phyloP scores from a whole-genome alignment of 805 yeast genomes.

The Lachancea lanzarotensis region DNA sequence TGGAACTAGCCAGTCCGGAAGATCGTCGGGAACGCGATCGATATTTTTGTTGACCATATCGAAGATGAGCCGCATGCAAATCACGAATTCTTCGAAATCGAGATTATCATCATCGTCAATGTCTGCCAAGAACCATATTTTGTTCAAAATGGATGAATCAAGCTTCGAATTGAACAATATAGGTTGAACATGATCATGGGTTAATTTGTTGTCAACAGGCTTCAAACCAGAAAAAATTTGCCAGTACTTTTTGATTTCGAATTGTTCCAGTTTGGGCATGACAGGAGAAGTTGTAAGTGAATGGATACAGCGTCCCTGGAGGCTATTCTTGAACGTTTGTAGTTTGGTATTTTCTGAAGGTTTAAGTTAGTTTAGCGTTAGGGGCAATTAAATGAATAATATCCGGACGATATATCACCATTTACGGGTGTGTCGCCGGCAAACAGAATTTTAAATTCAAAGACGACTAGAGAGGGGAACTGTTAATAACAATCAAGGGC shows the following conservation, averaged over 20 bases:
- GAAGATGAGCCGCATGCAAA: constrained; percentile 91
- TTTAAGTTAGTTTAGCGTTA: not conserved
- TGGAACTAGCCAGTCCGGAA: constrained; percentile 93
- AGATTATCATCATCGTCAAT: constrained; percentile 86
- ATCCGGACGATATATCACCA: not conserved
- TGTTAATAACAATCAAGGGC: too few species aligned
- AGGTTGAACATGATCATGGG: constrained; percentile 78
- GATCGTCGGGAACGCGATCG: constrained; percentile 53
- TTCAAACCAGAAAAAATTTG: constrained; percentile 87
- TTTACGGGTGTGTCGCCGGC: not conserved
- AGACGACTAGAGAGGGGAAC: too few species aligned
- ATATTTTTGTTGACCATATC: constrained; percentile 76
- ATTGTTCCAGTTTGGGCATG: constrained; percentile 74
- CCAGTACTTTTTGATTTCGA: constrained; percentile 98
- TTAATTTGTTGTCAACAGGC: constrained; percentile 71
- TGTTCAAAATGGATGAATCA: constrained; percentile 65
- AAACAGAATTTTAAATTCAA: not conserved
- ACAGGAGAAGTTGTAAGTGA: not conserved
- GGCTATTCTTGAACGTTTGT: not conserved
- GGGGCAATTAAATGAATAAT: not conserved
- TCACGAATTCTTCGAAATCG: constrained; percentile 97
- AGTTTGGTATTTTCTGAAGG: not conserved
- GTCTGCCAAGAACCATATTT: constrained; percentile 88
- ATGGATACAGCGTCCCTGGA: not conserved
- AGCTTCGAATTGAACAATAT: constrained; percentile 87